Percentiles rank a stretch among this genome's conserved stretches.
These are phyloP conservation scores for Artemisia tridentata DNA, from an alignment of 129 eudicot species.

Conservation along the genomic window DNA sequence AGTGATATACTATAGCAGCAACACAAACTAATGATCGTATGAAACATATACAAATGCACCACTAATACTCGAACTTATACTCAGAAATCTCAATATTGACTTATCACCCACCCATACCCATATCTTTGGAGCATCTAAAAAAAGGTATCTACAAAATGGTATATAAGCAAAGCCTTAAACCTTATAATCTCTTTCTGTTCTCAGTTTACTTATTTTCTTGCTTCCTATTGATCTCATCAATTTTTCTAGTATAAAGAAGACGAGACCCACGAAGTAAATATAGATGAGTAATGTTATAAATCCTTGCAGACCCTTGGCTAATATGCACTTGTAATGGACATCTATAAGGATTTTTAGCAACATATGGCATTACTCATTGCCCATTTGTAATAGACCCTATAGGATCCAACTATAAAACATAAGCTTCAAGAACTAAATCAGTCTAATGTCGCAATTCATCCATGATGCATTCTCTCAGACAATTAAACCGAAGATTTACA, in stretches of 20 bases:
- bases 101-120: no score
- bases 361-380: background rate
- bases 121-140: no score
- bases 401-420: slow-evolving; percentile 14
- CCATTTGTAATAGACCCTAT: background rate
- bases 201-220: background rate
- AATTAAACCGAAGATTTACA: slow-evolving; percentile 31
- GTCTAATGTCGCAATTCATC: slow-evolving; percentile 16
- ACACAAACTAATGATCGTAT: no score
- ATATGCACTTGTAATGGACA: background rate
- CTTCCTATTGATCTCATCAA: background rate
- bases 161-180: no score
- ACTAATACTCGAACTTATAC: no score
- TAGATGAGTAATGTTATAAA: background rate
- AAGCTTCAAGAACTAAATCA: slow-evolving; percentile 1
- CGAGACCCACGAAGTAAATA: background rate
- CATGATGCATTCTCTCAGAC: slow-evolving; percentile 18
- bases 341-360: background rate
- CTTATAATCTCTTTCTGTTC: no score
- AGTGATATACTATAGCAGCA: no score
- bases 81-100: no score
- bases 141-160: no score
- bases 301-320: background rate
- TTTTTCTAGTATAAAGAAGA: background rate
- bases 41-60: no score